These are phyloP conservation scores for Daldinia vernicosa DNA, from an alignment of 495 filamentous ascomycete genomes.

Conservation along the genomic window DNA sequence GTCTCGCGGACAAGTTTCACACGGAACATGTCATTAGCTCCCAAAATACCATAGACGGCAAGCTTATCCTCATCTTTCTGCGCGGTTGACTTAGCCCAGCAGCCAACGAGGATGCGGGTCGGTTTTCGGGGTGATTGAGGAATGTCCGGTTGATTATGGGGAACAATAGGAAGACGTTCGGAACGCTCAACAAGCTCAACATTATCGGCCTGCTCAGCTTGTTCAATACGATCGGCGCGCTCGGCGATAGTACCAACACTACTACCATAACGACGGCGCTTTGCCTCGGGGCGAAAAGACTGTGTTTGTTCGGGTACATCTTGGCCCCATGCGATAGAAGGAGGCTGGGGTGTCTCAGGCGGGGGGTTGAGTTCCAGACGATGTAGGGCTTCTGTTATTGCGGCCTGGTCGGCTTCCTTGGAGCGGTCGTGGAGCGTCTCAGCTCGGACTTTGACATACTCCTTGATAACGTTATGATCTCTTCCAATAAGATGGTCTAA, in stretches of 20 bases:
- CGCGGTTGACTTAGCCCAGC: conserved; percentile 58
- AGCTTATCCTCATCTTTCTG: conserved; percentile 54
- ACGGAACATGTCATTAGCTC: conserved; percentile 62
- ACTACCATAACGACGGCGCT: conserved; percentile 48
- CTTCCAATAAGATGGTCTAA: conserved; percentile 57
- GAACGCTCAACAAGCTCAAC: not conserved
- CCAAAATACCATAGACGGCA: conserved; percentile 62
- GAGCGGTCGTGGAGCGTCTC: conserved; percentile 41
- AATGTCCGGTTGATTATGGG: conserved; percentile 30
- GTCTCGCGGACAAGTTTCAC: conserved; percentile 62
- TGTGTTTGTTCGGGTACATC: conserved; percentile 52
- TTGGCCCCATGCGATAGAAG: conserved; percentile 53
- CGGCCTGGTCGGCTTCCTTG: conserved; percentile 44
- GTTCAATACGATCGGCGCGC: conserved; percentile 20
- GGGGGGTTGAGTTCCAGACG: conserved; percentile 48
- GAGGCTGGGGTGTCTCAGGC: conserved; percentile 47
- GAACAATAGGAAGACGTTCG: conserved; percentile 14
- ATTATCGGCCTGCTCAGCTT: conserved; percentile 9
- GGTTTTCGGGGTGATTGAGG: conserved; percentile 46
- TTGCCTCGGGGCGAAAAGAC: conserved; percentile 45
- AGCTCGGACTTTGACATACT: conserved; percentile 61
- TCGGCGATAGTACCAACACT: conserved; percentile 22
- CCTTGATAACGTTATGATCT: conserved; percentile 60
- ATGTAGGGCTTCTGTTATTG: conserved; percentile 52
- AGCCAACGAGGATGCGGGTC: conserved; percentile 59